Conservation (phyloP, 305 asterid species). For the Fraxinus sp. region DNA sequence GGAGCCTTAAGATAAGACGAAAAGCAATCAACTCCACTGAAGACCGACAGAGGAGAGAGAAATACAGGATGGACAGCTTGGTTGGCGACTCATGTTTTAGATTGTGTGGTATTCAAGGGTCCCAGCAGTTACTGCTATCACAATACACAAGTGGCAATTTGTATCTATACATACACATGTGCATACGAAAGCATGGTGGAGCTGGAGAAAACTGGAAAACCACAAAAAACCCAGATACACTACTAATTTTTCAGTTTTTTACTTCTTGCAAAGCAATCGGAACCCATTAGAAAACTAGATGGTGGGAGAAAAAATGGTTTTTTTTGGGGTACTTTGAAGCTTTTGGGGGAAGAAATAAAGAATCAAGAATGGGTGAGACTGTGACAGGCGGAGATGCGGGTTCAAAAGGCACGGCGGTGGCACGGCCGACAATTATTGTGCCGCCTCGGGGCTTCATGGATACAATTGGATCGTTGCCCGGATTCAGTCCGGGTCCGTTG, state of each 20-base stretch:
- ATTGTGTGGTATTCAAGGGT: constrained; percentile 8
- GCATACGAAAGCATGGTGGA: not conserved
- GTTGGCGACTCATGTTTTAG: constrained; percentile 9
- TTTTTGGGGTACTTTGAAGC: not conserved
- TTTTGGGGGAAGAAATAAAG: not conserved
- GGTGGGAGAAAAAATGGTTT: not conserved
- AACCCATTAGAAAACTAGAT: not conserved
- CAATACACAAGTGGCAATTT: constrained; percentile 22
- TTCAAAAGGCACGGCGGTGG: constrained; percentile 24
- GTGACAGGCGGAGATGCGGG: constrained; percentile 33
- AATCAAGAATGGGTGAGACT: constrained; percentile 50
- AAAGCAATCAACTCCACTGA: constrained; percentile 1
- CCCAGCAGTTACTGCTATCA: constrained; percentile 21
- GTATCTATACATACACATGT: not conserved
- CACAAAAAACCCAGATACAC: not conserved
- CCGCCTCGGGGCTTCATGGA: constrained; percentile 82
- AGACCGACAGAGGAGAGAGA: constrained; percentile 8
- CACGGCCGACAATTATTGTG: constrained; percentile 56
- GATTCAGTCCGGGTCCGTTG: constrained; percentile 91
- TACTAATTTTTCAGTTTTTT: not conserved
- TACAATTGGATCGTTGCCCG: constrained; percentile 51
- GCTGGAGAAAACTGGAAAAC: not conserved
- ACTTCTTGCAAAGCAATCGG: not conserved
- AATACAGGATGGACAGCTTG: constrained; percentile 23
- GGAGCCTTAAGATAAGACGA: constrained; percentile 17